These are phyloP conservation scores for Citeromyces hawaiiensis DNA, from an alignment of 1,139 yeast genomes.

Conservation along the genomic window DNA sequence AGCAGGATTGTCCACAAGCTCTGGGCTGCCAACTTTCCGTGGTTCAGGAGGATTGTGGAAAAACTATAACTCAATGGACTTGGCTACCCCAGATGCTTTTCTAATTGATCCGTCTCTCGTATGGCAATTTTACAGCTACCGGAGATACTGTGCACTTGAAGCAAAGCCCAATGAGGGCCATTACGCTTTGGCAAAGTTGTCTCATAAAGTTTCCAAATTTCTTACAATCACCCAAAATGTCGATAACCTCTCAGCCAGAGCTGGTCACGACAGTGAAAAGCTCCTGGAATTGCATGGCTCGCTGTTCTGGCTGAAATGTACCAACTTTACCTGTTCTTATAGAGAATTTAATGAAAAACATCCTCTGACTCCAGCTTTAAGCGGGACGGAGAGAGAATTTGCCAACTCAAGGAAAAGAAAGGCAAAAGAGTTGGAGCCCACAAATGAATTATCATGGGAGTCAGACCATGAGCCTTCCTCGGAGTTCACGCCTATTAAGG, in stretches of 20 bases:
- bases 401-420: slow-evolving; percentile 5
- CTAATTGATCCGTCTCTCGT: slow-evolving; percentile 72
- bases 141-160: slow-evolving; percentile 48
- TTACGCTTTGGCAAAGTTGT: slow-evolving; percentile 46
- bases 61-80: slow-evolving; percentile 64
- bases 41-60: slow-evolving; percentile 72
- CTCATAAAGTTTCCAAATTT: slow-evolving; percentile 20
- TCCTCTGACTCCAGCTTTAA: slow-evolving; percentile 52
- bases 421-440: slow-evolving; percentile 6
- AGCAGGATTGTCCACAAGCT: slow-evolving; percentile 69
- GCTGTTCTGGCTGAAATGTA: slow-evolving; percentile 59
- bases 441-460: slow-evolving; percentile 8
- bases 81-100: slow-evolving; percentile 88
- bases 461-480: slow-evolving; percentile 17
- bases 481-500: slow-evolving; percentile 31
- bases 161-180: slow-evolving; percentile 73
- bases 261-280: slow-evolving; percentile 38
- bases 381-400: slow-evolving; percentile 19
- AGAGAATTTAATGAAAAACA: slow-evolving; percentile 36
- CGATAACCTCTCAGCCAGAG: slow-evolving; percentile 60
- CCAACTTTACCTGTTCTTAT: slow-evolving; percentile 60
- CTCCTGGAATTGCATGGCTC: slow-evolving; percentile 71
- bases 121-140: slow-evolving; percentile 76
- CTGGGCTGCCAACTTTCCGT: slow-evolving; percentile 66
- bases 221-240: slow-evolving; percentile 73